phyloP scores from a whole-genome alignment of 2,329 filamentous ascomycete genomes.

The Aspergillus sp. region DNA sequence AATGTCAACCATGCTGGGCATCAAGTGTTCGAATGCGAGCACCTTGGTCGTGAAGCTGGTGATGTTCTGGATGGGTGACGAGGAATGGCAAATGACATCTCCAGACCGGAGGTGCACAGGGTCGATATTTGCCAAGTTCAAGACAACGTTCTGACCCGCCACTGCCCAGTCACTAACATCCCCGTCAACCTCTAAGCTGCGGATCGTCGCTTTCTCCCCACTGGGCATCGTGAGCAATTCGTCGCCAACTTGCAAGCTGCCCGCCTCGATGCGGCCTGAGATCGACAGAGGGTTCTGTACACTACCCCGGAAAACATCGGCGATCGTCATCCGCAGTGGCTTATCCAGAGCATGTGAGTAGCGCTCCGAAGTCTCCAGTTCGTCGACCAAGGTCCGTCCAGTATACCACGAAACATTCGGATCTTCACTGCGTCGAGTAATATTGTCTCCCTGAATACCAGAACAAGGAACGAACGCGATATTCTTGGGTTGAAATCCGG shows the following conservation, averaged over 20 bases:
- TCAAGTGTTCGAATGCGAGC: slow-evolving; percentile 80
- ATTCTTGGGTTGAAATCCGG: slow-evolving; percentile 75
- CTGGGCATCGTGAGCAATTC: slow-evolving; percentile 71
- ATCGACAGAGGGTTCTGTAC: slow-evolving; percentile 76
- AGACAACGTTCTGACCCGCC: slow-evolving; percentile 76
- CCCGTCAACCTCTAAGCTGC: slow-evolving; percentile 70
- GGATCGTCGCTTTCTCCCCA: slow-evolving; percentile 72
- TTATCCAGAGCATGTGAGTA: slow-evolving; percentile 64
- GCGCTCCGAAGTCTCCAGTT: slow-evolving; percentile 76
- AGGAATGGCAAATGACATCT: slow-evolving; percentile 73
- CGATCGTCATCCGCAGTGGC: slow-evolving; percentile 77
- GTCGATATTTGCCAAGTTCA: slow-evolving; percentile 83
- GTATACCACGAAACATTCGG: slow-evolving; percentile 66
- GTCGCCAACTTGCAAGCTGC: slow-evolving; percentile 78
- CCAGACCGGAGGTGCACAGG: slow-evolving; percentile 73
- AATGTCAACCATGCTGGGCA: slow-evolving; percentile 83
- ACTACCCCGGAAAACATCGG: slow-evolving; percentile 76
- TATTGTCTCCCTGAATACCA: slow-evolving; percentile 81
- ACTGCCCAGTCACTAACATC: slow-evolving; percentile 79
- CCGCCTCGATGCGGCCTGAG: slow-evolving; percentile 77
- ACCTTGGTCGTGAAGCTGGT: slow-evolving; percentile 75
- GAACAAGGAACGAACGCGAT: slow-evolving; percentile 85
- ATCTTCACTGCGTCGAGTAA: slow-evolving; percentile 48
- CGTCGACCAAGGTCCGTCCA: slow-evolving; percentile 71
- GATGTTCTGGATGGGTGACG: slow-evolving; percentile 61